phyloP scores from a whole-genome alignment of 371 early-diverging fungal genomes.

The Mycotypha africana region DNA sequence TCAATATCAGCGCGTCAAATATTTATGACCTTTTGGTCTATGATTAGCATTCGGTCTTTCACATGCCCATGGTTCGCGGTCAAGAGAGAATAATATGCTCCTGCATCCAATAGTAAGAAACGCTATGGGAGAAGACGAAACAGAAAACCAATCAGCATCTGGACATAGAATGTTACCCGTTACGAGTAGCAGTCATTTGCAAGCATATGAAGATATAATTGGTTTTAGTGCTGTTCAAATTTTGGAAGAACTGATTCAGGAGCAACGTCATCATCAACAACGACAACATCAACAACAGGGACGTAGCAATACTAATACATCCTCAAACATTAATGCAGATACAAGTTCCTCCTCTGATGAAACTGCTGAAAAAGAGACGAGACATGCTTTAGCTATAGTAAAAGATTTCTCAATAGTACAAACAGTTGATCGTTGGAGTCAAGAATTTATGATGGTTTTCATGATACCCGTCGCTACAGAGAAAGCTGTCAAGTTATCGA shows the following conservation, averaged over 20 bases:
- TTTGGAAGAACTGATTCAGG: slow-evolving; percentile 48
- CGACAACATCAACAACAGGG: slow-evolving; percentile 1
- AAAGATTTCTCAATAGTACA: slow-evolving; percentile 59
- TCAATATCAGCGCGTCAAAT: no score
- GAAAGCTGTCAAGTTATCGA: slow-evolving; percentile 40
- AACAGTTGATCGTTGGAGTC: slow-evolving; percentile 77
- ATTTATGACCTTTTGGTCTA: no score
- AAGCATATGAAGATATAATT: slow-evolving; percentile 65
- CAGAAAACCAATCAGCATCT: background rate
- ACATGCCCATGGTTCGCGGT: no score
- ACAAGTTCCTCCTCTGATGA: background rate
- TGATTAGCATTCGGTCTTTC: no score
- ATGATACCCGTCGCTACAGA: slow-evolving; percentile 44
- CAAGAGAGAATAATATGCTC: no score
- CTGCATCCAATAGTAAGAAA: slow-evolving; percentile 15
- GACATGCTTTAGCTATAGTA: slow-evolving; percentile 16
- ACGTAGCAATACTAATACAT: slow-evolving; percentile 10
- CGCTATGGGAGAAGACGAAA: background rate
- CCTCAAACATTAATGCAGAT: slow-evolving; percentile 16
- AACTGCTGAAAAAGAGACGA: slow-evolving; percentile 11
- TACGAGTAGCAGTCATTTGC: slow-evolving; percentile 12
- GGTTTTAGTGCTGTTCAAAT: slow-evolving; percentile 62
- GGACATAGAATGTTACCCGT: slow-evolving; percentile 6
- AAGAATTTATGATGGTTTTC: slow-evolving; percentile 73
- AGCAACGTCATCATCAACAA: background rate